These are phyloP conservation scores for Gracilaria gracilis DNA, from an alignment of 23 red algal species.

Conservation along the genomic window DNA sequence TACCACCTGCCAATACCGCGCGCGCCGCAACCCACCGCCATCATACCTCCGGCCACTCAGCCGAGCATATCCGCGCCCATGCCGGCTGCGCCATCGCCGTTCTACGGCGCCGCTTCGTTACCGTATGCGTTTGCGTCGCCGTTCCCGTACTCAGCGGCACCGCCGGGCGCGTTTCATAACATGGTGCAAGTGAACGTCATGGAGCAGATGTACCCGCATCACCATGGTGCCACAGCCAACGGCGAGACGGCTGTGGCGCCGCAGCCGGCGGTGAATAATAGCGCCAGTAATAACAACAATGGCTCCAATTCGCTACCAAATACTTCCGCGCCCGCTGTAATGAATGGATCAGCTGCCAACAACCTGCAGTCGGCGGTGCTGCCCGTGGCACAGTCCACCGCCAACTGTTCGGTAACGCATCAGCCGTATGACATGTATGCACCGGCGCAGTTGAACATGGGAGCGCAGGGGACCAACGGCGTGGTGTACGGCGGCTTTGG, in stretches of 20 bases:
- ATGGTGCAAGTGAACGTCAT: slow-evolving; percentile 71
- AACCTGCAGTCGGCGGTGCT: neutral
- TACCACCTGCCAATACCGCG: slow-evolving; percentile 52
- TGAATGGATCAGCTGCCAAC: neutral
- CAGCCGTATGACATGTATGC: neutral
- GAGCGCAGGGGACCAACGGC: neutral
- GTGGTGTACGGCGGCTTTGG: slow-evolving; percentile 49
- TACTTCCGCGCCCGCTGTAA: neutral
- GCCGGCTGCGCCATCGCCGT: slow-evolving; percentile 6
- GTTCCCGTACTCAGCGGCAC: slow-evolving; percentile 10
- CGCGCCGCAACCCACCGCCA: neutral
- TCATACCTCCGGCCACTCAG: neutral
- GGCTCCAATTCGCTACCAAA: neutral
- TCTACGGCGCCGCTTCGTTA: slow-evolving; percentile 22
- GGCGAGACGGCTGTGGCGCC: neutral
- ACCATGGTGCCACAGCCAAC: neutral
- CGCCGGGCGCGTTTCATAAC: slow-evolving; percentile 51
- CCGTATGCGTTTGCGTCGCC: slow-evolving; percentile 19
- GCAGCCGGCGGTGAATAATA: neutral
- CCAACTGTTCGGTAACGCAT: neutral
- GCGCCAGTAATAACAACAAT: neutral
- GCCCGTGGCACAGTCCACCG: neutral
- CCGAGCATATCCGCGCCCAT: slow-evolving; percentile 10
- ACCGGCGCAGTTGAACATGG: neutral
- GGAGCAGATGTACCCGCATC: slow-evolving; percentile 46